Conservation (phyloP, 306 rosid genomes). For the Acacia acuminata region DNA sequence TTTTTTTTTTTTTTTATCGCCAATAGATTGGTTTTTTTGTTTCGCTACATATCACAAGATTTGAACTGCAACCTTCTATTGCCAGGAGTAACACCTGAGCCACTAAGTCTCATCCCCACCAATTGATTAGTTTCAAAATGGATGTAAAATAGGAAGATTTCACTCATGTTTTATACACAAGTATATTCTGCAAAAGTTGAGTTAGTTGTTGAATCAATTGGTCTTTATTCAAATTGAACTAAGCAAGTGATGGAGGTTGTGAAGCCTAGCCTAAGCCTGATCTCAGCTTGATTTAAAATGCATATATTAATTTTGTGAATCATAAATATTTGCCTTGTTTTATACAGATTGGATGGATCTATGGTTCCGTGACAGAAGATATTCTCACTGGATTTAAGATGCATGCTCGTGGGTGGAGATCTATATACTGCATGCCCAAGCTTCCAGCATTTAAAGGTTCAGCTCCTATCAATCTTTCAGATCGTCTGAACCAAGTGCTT, state of each 20-base stretch:
- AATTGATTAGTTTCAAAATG: not conserved
- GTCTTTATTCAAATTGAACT: not conserved
- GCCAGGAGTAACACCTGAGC: too few species aligned
- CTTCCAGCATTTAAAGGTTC: conserved; percentile 91
- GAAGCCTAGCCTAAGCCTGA: not conserved
- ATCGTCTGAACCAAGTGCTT: conserved; percentile 95
- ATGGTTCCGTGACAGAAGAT: conserved; percentile 96
- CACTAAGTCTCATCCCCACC: too few species aligned
- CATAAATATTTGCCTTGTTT: conserved; percentile 29
- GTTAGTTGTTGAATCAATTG: not conserved
- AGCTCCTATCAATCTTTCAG: conserved; percentile 93
- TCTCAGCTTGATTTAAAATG: not conserved
- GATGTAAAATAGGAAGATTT: not conserved
- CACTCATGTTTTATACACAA: not conserved
- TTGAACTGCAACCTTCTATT: too few species aligned
- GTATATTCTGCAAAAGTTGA: not conserved
- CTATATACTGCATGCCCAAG: conserved; percentile 84
- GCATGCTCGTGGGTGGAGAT: conserved; percentile 98
- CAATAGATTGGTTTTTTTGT: not conserved
- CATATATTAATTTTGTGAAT: not conserved
- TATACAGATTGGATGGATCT: conserved; percentile 90
- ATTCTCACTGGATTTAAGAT: conserved; percentile 94
- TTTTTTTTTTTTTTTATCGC: not conserved
- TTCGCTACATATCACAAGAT: too few species aligned
- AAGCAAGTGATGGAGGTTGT: not conserved